Conservation (phyloP, 208 protist species). For the Acanthamoeba quina region DNA sequence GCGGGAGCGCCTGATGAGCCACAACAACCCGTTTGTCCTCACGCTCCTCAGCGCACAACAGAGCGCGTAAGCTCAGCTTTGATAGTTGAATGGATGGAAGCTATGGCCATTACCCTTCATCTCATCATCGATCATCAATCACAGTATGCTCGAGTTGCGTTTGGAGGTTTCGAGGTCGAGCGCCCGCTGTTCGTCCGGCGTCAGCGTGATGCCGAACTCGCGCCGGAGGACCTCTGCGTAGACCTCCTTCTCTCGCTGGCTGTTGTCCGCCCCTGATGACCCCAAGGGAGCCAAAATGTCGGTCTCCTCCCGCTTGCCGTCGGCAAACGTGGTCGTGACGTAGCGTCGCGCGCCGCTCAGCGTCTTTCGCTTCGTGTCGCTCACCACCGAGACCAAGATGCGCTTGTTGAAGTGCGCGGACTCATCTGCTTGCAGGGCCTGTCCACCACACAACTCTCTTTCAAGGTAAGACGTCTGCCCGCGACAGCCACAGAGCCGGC, state of each 20-base stretch:
- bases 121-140: not conserved
- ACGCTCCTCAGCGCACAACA: not conserved
- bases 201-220: not conserved
- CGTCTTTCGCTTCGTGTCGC: not conserved
- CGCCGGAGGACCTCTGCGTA: not conserved
- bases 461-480: not conserved
- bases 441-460: not conserved
- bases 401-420: not conserved
- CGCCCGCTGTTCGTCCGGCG: not conserved
- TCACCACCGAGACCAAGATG: not conserved
- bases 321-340: constrained; percentile 7
- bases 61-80: no score
- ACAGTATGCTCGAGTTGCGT: not conserved
- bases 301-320: not conserved
- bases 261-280: not conserved
- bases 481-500: not conserved
- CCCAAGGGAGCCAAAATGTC: not conserved
- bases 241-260: not conserved
- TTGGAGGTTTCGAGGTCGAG: not conserved
- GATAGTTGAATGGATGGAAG: no score
- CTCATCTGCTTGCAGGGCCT: not conserved
- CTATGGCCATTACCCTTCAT: no score
- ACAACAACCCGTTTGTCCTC: constrained; percentile 39
- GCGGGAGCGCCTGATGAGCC: not conserved
- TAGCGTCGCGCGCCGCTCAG: not conserved